A percentile compares a stretch with the other conserved stretches of the same genome.
phyloP scores from a whole-genome alignment of 495 filamentous ascomycete species.

The Podospora sp. region DNA sequence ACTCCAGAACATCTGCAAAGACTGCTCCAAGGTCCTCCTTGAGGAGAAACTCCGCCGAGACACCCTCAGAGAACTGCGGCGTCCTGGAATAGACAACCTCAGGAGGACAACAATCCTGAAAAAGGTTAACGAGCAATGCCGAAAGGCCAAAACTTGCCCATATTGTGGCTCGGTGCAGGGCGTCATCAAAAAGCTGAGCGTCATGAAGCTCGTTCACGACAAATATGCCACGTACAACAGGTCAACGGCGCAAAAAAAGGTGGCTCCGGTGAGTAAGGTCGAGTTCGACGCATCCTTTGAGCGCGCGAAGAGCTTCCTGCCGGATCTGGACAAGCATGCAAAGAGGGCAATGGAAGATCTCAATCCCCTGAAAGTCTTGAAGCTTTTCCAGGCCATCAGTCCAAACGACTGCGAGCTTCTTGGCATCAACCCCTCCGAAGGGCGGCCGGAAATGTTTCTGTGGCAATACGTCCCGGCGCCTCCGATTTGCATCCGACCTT shows the following conservation, averaged over 20 bases:
- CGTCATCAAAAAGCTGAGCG: conserved; percentile 81
- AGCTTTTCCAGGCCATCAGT: conserved; percentile 87
- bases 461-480: conserved; percentile 97
- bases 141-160: conserved; percentile 77
- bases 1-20: conserved; percentile 92
- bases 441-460: conserved; percentile 93
- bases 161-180: conserved; percentile 81
- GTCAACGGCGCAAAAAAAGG: conserved; percentile 82
- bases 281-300: conserved; percentile 82
- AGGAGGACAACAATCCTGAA: conserved; percentile 77
- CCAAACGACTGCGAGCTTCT: conserved; percentile 86
- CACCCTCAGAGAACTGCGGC: conserved; percentile 75
- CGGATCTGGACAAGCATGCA: conserved; percentile 86
- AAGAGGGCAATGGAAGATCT: conserved; percentile 92
- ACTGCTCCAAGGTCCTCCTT: conserved; percentile 75
- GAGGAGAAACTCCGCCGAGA: conserved; percentile 71
- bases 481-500: conserved; percentile 89
- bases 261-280: conserved; percentile 73
- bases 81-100: conserved; percentile 83
- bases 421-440: conserved; percentile 81
- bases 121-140: conserved; percentile 82
- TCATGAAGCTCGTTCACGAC: conserved; percentile 91
- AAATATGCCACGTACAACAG: conserved; percentile 84
- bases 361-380: conserved; percentile 84
- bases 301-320: conserved; percentile 69